These are phyloP conservation scores for Nicotiana sylvestris DNA, from an alignment of 257 asterid species.

Conservation along the genomic window DNA sequence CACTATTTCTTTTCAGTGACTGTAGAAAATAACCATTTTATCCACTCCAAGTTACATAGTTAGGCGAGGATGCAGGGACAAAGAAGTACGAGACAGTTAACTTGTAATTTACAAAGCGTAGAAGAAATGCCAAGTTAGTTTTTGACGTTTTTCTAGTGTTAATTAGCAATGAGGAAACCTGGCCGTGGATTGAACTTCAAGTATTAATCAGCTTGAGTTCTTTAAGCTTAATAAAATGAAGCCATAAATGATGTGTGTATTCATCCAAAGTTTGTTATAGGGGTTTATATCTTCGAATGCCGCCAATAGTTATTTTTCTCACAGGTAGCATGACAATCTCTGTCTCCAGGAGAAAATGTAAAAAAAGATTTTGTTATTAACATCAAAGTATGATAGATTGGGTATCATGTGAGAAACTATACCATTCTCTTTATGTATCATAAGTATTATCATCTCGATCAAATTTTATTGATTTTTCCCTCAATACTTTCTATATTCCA, in stretches of 20 bases:
- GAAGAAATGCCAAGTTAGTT: neutral
- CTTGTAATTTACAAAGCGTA: neutral
- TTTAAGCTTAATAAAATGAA: neutral
- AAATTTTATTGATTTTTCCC: neutral
- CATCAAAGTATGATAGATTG: slow-evolving; percentile 6
- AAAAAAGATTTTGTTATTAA: neutral
- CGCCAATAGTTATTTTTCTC: neutral
- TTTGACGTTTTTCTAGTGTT: neutral
- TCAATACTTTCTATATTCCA: slow-evolving; percentile 22
- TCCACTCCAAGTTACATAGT: neutral
- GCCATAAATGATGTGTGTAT: neutral
- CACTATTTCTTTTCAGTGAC: neutral
- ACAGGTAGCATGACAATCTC: neutral
- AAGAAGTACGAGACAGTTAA: neutral
- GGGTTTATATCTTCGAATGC: neutral
- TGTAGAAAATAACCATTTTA: neutral
- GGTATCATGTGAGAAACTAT: neutral
- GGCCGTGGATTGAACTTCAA: neutral
- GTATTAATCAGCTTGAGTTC: neutral
- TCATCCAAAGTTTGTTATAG: neutral
- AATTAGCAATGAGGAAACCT: neutral
- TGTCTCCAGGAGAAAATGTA: neutral
- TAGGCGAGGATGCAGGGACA: neutral
- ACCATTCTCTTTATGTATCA: neutral
- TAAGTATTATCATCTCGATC: neutral